phyloP scores from a whole-genome alignment of 495 filamentous ascomycete species.

The Xylaria venustula region DNA sequence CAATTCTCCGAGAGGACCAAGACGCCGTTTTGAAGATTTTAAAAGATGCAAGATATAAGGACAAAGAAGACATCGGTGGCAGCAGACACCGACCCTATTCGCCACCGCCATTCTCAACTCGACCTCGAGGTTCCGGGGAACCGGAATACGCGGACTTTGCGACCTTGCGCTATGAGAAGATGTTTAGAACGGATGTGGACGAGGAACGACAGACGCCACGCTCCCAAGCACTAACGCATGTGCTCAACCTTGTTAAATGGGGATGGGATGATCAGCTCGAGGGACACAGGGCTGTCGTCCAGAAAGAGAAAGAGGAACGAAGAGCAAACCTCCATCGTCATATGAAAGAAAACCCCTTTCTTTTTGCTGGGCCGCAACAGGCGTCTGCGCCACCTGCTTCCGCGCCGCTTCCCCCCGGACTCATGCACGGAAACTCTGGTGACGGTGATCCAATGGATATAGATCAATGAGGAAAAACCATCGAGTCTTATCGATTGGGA shows the following conservation, averaged over 20 bases:
- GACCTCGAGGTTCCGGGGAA: not conserved
- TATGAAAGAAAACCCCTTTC: not conserved
- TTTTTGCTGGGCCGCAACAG: too few species aligned
- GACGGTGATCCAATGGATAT: conserved; percentile 5
- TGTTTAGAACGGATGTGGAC: conserved; percentile 4
- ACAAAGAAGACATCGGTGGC: not conserved
- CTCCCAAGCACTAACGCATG: conserved; percentile 2
- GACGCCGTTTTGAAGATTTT: not conserved
- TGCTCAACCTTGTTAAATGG: conserved; percentile 16
- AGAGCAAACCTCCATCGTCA: conserved; percentile 2
- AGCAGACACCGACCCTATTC: not conserved
- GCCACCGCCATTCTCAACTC: not conserved
- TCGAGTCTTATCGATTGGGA: not conserved
- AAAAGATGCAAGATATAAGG: not conserved
- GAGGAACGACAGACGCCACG: conserved; percentile 12
- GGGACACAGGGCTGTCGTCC: conserved; percentile 3
- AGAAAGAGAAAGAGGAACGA: conserved; percentile 7
- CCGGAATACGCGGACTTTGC: conserved; percentile 9
- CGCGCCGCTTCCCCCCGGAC: not conserved
- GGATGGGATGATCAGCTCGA: conserved; percentile 16
- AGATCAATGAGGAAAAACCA: not conserved
- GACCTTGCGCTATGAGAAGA: not conserved
- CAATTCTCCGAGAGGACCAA: not conserved
- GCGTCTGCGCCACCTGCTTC: not conserved
- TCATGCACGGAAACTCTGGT: not conserved